These are phyloP conservation scores for Entoloma clypeatum DNA, from an alignment of 1,284 basidiomycete species.

Conservation along the genomic window DNA sequence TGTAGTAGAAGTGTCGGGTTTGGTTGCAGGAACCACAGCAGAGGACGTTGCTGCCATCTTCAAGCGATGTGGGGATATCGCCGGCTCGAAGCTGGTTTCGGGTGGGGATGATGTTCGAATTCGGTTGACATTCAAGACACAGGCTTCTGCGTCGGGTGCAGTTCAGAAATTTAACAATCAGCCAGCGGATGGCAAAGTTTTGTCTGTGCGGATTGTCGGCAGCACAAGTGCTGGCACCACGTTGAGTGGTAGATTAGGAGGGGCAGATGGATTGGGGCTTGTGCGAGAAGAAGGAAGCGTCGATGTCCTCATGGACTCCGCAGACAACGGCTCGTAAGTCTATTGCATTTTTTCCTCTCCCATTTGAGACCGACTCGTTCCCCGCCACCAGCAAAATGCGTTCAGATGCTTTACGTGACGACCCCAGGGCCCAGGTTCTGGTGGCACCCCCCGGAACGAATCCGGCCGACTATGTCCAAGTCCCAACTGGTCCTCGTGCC, in stretches of 20 bases:
- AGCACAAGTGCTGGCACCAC: constrained; percentile 44
- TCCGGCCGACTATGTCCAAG: constrained; percentile 48
- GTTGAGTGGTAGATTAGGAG: constrained; percentile 51
- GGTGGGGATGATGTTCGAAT: constrained; percentile 53
- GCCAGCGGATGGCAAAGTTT: constrained; percentile 74
- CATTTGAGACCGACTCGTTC: not conserved
- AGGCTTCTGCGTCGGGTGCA: constrained; percentile 61
- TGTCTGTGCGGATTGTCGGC: constrained; percentile 66
- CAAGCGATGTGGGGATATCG: constrained; percentile 71
- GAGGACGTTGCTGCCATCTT: constrained; percentile 87
- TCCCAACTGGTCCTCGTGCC: constrained; percentile 30
- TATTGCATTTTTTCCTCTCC: not conserved
- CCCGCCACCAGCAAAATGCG: constrained; percentile 68
- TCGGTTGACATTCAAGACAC: constrained; percentile 69
- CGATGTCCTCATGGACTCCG: constrained; percentile 60
- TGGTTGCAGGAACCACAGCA: constrained; percentile 75
- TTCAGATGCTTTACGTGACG: constrained; percentile 69
- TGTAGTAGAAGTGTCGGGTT: constrained; percentile 72
- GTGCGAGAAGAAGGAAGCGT: constrained; percentile 65
- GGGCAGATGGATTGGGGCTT: constrained; percentile 52
- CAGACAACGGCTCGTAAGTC: constrained; percentile 56
- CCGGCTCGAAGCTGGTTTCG: constrained; percentile 44
- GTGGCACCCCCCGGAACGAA: constrained; percentile 68
- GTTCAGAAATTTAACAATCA: constrained; percentile 76
- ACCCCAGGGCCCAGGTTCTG: constrained; percentile 66